Conservation (phyloP, 352 stramenopile genomes). For the Globisporangium recalcitrans region DNA sequence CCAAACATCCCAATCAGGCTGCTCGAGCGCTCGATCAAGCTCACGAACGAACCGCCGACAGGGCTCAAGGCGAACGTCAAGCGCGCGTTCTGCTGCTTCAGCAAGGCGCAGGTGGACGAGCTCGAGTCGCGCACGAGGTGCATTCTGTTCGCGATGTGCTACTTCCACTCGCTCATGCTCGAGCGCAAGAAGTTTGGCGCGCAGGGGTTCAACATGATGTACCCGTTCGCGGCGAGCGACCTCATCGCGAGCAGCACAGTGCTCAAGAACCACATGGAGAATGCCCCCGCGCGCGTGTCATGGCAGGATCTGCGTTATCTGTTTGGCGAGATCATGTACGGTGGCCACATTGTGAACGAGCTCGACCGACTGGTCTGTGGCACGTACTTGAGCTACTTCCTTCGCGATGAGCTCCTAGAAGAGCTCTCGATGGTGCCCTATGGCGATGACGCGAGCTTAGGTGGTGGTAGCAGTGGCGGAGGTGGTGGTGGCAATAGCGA, state of each 20-base stretch:
- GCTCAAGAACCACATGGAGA: slow-evolving; percentile 92
- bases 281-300: slow-evolving; percentile 77
- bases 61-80: slow-evolving; percentile 89
- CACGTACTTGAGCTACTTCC: slow-evolving; percentile 86
- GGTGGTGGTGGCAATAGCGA: slow-evolving; percentile 25
- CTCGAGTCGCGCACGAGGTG: slow-evolving; percentile 77
- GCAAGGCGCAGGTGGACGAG: slow-evolving; percentile 73
- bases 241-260: slow-evolving; percentile 79
- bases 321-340: slow-evolving; percentile 89
- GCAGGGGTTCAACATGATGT: slow-evolving; percentile 89
- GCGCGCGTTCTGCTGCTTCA: slow-evolving; percentile 75
- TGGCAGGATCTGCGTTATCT: slow-evolving; percentile 88
- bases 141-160: slow-evolving; percentile 89
- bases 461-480: slow-evolving; percentile 13
- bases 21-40: slow-evolving; percentile 86
- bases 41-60: slow-evolving; percentile 85
- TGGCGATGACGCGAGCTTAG: slow-evolving; percentile 32
- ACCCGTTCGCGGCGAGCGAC: slow-evolving; percentile 87
- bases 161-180: slow-evolving; percentile 91
- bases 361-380: slow-evolving; percentile 70
- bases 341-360: slow-evolving; percentile 85
- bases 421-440: slow-evolving; percentile 89
- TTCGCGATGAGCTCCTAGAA: slow-evolving; percentile 87
- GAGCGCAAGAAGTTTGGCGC: slow-evolving; percentile 90
- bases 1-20: slow-evolving; percentile 83